Base-by-base conservation (phyloP, 1,284 basidiomycete genomes). In the Vanrija pseudolonga region DNA sequence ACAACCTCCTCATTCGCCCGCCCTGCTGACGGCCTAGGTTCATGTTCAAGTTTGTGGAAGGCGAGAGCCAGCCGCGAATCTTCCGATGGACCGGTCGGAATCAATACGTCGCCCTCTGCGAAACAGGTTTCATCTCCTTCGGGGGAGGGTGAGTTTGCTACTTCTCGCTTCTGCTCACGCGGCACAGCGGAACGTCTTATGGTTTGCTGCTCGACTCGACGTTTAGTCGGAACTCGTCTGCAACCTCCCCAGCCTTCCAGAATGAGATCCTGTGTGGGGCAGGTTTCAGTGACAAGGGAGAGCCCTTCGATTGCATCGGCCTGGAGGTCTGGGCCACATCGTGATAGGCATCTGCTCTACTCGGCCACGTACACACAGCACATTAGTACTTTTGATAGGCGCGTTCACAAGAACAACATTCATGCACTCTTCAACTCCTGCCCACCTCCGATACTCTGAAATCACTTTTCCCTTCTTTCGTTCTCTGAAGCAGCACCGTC, bases 51-150 rank as follows among this genome's bases (percentile, higher is more conserved):
- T 72, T 65, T 41, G 61, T 65, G 17, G 45, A 65, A 36, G 66
- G 76, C 36, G 74, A 74, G 19, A 48, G 43, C 41, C 44, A 37
- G 72, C 79, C 14, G 69, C 90, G 41, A 76, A 82, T 89, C 23
- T 97, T 84, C 79, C 84, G 82, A 42, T 94, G 91, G 87, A 94
- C 94, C 1, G 92, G 91, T 0, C 83, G 79, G 70, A 98, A 98
- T 70, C 87, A 88, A 56, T 98, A 97, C 67, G 87, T 96, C 53
- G 85, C 90, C 19, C 79, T 96, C 3, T 91, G 90, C 71, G 90
- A 93, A 62, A 77, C 82, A 0, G 81, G 83, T 40, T 89, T 85
- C 65, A 80, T 94, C 59, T 91, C 89, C 0, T 90, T 95, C 68
- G 92, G 92, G 6, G 92, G 92, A 64, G 91, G 92, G 90, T 91